phyloP scores from a whole-genome alignment of 1,284 basidiomycete genomes.

The Austroboletus novae-zelandiae region DNA sequence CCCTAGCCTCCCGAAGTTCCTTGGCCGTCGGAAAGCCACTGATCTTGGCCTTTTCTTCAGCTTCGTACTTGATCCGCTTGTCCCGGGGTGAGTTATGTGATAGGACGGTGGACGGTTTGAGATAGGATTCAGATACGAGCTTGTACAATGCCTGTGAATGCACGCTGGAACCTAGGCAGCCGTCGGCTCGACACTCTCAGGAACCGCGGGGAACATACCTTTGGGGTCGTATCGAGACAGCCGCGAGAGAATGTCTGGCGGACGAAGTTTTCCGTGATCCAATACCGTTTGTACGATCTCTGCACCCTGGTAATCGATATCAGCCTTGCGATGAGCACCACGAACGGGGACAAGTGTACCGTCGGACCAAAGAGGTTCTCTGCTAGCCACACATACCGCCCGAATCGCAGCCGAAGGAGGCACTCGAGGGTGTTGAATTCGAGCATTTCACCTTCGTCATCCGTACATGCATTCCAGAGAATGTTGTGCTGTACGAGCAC shows the following conservation, averaged over 20 bases:
- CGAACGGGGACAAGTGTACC: conserved; percentile 45
- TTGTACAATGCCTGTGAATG: conserved; percentile 62
- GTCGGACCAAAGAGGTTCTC: conserved; percentile 65
- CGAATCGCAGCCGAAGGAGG: conserved; percentile 74
- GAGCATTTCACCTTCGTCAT: conserved; percentile 74
- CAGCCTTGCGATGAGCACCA: neutral
- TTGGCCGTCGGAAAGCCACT: conserved; percentile 73
- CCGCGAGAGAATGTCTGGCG: conserved; percentile 64
- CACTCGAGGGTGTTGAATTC: conserved; percentile 82
- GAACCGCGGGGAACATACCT: conserved; percentile 39
- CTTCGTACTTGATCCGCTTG: conserved; percentile 71
- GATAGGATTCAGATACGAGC: conserved; percentile 62
- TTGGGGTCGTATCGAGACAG: conserved; percentile 56
- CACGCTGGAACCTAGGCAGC: conserved; percentile 43
- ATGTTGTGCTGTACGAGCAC: conserved; percentile 92
- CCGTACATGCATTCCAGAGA: conserved; percentile 76
- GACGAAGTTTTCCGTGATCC: conserved; percentile 83
- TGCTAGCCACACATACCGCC: conserved; percentile 73
- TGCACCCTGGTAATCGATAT: conserved; percentile 49
- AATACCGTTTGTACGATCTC: conserved; percentile 75
- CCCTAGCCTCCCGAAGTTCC: conserved; percentile 66
- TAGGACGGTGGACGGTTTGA: conserved; percentile 70
- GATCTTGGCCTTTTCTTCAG: conserved; percentile 70
- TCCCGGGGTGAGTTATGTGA: conserved; percentile 75
- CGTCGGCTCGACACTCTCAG: neutral